These are phyloP conservation scores for Fusarium mundagurra DNA, from an alignment of 2,329 filamentous ascomycete genomes.

Conservation along the genomic window DNA sequence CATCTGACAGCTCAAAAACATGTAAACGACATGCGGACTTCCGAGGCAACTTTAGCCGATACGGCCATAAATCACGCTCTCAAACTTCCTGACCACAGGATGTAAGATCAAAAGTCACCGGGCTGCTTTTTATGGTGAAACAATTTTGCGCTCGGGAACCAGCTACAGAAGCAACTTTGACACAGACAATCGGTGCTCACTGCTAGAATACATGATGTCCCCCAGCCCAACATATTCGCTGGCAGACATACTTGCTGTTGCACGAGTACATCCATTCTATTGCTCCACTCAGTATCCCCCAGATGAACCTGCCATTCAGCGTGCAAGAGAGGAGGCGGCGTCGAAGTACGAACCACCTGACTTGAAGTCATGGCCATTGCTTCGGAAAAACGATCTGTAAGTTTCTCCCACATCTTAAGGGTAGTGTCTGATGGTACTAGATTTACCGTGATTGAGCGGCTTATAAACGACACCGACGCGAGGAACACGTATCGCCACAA, in stretches of 20 bases:
- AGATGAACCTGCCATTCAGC: background rate
- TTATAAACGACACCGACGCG: conserved; percentile 47
- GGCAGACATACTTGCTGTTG: conserved; percentile 46
- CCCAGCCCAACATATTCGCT: conserved; percentile 30
- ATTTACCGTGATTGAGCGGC: conserved; percentile 47
- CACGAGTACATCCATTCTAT: conserved; percentile 51
- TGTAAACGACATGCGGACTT: rapidly evolving
- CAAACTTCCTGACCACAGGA: no score
- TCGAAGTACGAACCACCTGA: background rate
- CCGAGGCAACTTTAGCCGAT: background rate
- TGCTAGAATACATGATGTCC: background rate
- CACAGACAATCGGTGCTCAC: rapidly evolving
- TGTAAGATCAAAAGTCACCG: background rate
- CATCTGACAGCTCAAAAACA: background rate
- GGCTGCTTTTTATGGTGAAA: no score
- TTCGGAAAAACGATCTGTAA: conserved; percentile 40
- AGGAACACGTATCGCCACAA: conserved; percentile 51
- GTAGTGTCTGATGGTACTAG: conserved; percentile 32
- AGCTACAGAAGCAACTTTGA: background rate
- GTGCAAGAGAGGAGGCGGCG: conserved; percentile 5
- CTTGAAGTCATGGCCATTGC: conserved; percentile 23
- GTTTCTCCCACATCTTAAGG: background rate
- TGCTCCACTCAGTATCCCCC: conserved; percentile 46
- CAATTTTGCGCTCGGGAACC: rapidly evolving
- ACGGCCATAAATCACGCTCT: rapidly evolving